Conservation (phyloP, 1,139 yeast species). For the Sugiyamaella paludigena region DNA sequence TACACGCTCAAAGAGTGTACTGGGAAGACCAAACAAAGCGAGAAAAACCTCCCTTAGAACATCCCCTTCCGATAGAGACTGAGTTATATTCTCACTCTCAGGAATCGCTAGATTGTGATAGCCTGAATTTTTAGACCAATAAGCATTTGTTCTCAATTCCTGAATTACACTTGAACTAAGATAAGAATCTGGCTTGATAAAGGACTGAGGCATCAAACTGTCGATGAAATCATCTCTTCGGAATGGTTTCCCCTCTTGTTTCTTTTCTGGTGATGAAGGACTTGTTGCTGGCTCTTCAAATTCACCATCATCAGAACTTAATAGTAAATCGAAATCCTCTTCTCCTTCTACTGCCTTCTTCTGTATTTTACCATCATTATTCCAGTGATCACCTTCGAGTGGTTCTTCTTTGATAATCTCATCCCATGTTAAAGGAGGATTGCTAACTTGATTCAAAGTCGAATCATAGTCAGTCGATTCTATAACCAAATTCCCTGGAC, state of each 20-base stretch:
- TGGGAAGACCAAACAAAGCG: constrained; percentile 22
- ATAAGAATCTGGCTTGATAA: constrained; percentile 2
- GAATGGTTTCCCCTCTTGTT: background rate
- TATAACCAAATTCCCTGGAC: background rate
- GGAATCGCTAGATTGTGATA: background rate
- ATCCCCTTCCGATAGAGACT: constrained; percentile 19
- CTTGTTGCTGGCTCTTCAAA: background rate
- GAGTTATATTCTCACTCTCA: background rate
- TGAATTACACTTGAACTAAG: background rate
- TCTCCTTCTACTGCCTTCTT: background rate
- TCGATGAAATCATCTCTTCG: too few relatives aligned
- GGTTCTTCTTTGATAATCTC: constrained; percentile 30
- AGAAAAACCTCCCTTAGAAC: constrained; percentile 22
- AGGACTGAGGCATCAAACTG: constrained; percentile 1
- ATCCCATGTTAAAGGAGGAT: constrained; percentile 25
- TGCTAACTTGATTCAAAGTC: background rate
- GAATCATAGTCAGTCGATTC: background rate
- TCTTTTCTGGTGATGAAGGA: background rate
- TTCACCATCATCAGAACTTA: background rate
- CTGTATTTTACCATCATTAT: constrained; percentile 13
- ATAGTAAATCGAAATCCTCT: background rate
- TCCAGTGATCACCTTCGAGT: constrained; percentile 29
- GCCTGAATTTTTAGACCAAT: constrained; percentile 7
- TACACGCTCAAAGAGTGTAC: constrained; percentile 10
- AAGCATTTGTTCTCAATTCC: background rate